Base-by-base conservation (phyloP, 805 yeast species). In the Isabelozyma heimii region DNA sequence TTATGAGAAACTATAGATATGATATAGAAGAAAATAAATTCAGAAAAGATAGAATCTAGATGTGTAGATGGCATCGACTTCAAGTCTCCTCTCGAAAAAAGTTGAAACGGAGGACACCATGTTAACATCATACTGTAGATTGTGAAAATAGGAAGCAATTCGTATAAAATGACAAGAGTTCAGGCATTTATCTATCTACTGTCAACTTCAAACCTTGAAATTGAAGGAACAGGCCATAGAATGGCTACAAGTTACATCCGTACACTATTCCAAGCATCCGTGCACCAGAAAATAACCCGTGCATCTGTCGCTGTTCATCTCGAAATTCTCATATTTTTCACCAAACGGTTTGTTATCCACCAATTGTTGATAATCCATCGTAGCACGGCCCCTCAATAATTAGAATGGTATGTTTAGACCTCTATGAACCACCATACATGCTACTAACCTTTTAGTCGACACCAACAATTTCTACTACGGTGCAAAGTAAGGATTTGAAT, bases 401-500 rank as follows among this genome's bases (percentile, higher is more conserved):
- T 40, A 43, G 37, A 13, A 45, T 45, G 47, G 47, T 45, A 45
- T 39, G 47, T 42, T 20, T 14, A 5, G 13, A 28, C 10, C n/a
- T 24, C 17, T 24, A 2, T 13, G 13, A n/a, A 8, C 2, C 7
- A 6, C 6, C 12, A 20, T 24, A 8, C 12, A n/a, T 5, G 40
- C n/a, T 35, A 42, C 49, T 40, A 39, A 43, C 37, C 27, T 40
- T 44, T 28, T 41, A 55, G 56, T 44, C 63, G 46, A 52, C 57
- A 38, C 45, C 46, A 37, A 59, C 69, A 40, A 69, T 69, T 48
- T 52, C 63, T 40, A 69, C 75, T 35, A 66, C 63, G 43, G 59
- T 59, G 38, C 67, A 69, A 49, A 46, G 65, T 35, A 68, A 68
- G 46, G 76, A 71, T 54, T 52, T 66, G 48, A 57, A 58, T 43